A percentile compares a stretch with the other conserved stretches of the same genome.
Evolutionary conservation across 345 rosid species (phyloP).

Genomic region (Arabidopsis suecica): DNA sequence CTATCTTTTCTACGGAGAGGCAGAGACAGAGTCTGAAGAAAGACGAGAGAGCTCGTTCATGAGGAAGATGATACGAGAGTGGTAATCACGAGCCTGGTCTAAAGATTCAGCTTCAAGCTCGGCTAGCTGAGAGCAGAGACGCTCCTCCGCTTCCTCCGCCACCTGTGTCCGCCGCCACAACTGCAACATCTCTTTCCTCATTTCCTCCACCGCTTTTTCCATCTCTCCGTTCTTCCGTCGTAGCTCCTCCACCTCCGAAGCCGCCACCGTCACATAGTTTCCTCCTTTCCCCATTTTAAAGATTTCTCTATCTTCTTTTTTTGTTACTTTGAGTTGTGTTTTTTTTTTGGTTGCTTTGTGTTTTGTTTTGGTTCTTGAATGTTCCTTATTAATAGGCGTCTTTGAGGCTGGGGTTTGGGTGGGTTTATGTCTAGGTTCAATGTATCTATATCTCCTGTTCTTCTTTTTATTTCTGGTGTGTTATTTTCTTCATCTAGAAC

Average conservation of each 20-base stretch:
- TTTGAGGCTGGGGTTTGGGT: background rate
- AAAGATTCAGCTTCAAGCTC: constrained; percentile 89
- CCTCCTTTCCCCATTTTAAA: constrained; percentile 47
- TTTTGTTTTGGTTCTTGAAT: constrained; percentile 9
- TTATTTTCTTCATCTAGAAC: constrained; percentile 15
- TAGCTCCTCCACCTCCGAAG: constrained; percentile 44
- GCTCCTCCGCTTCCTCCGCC: constrained; percentile 87
- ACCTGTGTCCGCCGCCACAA: constrained; percentile 60
- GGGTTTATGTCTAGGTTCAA: constrained; percentile 73
- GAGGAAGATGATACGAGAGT: constrained; percentile 64
- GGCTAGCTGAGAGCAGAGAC: constrained; percentile 81
- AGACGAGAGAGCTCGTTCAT: constrained; percentile 63
- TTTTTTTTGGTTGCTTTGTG: background rate
- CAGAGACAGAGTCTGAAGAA: constrained; percentile 26
- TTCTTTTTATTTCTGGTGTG: background rate
- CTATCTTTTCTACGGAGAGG: constrained; percentile 29
- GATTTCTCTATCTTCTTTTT: background rate
- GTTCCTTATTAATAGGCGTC: constrained; percentile 35
- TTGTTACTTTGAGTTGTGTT: background rate
- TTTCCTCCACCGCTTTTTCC: constrained; percentile 64
- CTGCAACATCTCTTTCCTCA: constrained; percentile 60
- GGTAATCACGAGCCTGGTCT: constrained; percentile 68
- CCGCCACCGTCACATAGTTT: constrained; percentile 34
- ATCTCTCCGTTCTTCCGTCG: constrained; percentile 50
- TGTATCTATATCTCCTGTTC: constrained; percentile 47